Evolutionary conservation across 2,329 filamentous ascomycete genomes (phyloP), one percentile per base, ranked within the genome.

Genomic region (Fusarium tuaranense): DNA sequence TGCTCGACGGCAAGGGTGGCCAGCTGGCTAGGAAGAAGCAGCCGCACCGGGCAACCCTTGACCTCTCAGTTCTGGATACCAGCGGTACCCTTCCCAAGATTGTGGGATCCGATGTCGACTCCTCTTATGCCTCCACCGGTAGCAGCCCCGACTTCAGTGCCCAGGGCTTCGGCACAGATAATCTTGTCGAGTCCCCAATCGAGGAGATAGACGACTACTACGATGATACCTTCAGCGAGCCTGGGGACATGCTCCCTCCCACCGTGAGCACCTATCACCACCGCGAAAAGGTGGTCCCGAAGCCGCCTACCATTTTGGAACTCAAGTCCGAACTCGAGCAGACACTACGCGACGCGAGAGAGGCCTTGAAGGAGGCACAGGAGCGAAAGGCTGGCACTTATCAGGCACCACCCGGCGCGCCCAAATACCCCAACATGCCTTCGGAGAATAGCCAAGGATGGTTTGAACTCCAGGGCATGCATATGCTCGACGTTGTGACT

Each of bases 221-320:
- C 58, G 90, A 91, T 51, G 90, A 92, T 32, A 81, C 76, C 63
- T 89, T 90, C 78, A 89, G 90, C 36, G 90, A 92, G 68, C 87
- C 88, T 22, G 93, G 95, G 69, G 89, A 91, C 70, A 96, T 99
- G 91, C 91, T 98, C 5, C 96, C 97, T n/a, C 97, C 97, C 0
- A 99, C 97, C 0, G 95, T 96, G 46, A 98, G 95, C 87, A 99
- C 97, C 4, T 99, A 98, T 83, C 95, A 94, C 75, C 92, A 95
- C 79, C 92, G 93, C 76, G 92, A 94, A 70, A 94, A 95, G 78
- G 92, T 92, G 67, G 88, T 97, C 25, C 91, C 94, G 13, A 96
- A 93, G 61, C 94, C 95, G 44, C 97, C 97, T 10, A 93, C 97
- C 69, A 91, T 96, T 73, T 87, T 91, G 59, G 92, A 96, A 71